Percentiles rank a stretch among this genome's conserved stretches.
phyloP scores from a whole-genome alignment of 495 filamentous ascomycete genomes.

The Xanthoparmelia taractica region DNA sequence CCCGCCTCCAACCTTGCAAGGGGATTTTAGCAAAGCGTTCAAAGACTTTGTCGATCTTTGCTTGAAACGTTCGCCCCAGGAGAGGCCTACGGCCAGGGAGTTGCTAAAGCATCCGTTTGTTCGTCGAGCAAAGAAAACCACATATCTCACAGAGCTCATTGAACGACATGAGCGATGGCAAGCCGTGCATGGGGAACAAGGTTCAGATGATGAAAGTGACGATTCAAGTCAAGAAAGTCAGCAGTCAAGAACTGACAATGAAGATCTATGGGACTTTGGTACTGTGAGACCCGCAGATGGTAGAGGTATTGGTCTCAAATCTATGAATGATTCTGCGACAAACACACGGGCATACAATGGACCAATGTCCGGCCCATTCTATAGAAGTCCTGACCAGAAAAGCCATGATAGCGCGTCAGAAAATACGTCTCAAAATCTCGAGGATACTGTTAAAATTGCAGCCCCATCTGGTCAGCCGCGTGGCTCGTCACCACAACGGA shows the following conservation, averaged over 20 bases:
- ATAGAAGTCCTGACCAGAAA: slow-evolving; percentile 21
- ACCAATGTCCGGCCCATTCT: slow-evolving; percentile 3
- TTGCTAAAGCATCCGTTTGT: slow-evolving; percentile 86
- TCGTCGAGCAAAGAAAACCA: slow-evolving; percentile 80
- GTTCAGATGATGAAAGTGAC: slow-evolving; percentile 56
- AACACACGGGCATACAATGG: slow-evolving; percentile 47
- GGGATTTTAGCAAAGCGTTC: slow-evolving; percentile 81
- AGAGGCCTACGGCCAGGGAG: slow-evolving; percentile 80
- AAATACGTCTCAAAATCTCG: slow-evolving; percentile 2
- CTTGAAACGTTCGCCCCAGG: slow-evolving; percentile 75
- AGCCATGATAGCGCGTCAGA: neutral
- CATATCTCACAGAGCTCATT: slow-evolving; percentile 85
- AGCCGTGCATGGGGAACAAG: slow-evolving; percentile 49
- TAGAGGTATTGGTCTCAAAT: slow-evolving; percentile 48
- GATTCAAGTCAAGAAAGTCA: slow-evolving; percentile 32
- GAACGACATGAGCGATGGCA: slow-evolving; percentile 84
- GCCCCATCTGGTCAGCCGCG: slow-evolving; percentile 31
- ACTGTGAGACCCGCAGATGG: slow-evolving; percentile 68
- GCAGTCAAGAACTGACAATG: slow-evolving; percentile 42
- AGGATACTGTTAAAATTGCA: slow-evolving; percentile 33
- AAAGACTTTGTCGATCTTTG: slow-evolving; percentile 92
- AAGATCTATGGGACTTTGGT: slow-evolving; percentile 95
- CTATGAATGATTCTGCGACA: slow-evolving; percentile 65
- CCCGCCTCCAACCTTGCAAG: slow-evolving; percentile 70
- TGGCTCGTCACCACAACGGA: slow-evolving; percentile 52